A percentile compares a stretch with the other conserved stretches of the same genome.
phyloP scores from a whole-genome alignment of 192 early-diverging fungal genomes.

The Podila horticola region DNA sequence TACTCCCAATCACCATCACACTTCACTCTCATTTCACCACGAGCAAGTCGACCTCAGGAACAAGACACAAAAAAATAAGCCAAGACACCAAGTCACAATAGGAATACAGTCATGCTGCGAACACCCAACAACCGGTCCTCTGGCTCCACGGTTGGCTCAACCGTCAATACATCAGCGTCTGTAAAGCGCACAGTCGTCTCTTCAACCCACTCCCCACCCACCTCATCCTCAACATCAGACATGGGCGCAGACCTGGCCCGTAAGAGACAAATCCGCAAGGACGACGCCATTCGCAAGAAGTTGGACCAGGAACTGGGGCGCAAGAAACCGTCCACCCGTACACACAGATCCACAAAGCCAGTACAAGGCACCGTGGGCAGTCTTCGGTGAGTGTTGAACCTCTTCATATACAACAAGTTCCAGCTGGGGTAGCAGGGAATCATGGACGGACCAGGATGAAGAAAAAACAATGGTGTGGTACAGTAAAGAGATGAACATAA shows the following conservation, averaged over 20 bases:
- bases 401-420: background rate
- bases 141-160: background rate
- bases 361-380: conserved; percentile 56
- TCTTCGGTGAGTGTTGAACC: conserved; percentile 1
- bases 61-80: background rate
- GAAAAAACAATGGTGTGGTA: background rate
- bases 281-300: conserved; percentile 75
- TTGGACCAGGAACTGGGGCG: conserved; percentile 70
- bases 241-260: conserved; percentile 11
- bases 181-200: background rate
- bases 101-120: background rate
- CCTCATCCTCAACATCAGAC: background rate
- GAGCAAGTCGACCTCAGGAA: background rate
- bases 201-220: background rate
- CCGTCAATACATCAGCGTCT: background rate
- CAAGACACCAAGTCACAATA: background rate
- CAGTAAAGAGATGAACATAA: too few relatives aligned
- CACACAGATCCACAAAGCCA: conserved; percentile 26
- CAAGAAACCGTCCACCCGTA: conserved; percentile 20
- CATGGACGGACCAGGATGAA: conserved; percentile 59
- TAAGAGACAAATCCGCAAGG: conserved; percentile 53
- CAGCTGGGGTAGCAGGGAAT: too few relatives aligned
- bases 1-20: background rate
- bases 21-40: background rate
- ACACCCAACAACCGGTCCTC: background rate